Base-by-base conservation (phyloP, 106 monocot species). In the Platanthera zijinensis region DNA sequence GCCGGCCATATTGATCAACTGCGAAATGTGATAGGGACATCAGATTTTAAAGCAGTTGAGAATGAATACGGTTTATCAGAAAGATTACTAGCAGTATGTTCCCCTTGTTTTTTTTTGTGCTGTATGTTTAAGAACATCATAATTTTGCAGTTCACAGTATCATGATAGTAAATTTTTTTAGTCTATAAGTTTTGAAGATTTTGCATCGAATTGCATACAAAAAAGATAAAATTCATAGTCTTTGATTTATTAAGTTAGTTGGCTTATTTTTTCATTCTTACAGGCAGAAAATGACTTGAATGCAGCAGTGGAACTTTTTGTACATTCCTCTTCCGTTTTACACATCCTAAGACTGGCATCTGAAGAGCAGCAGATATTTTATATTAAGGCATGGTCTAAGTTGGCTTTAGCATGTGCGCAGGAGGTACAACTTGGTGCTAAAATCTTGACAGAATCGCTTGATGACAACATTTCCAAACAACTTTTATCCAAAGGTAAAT, bases 401-500 rank as follows among this genome's bases (percentile, higher is more conserved):
- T 77, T 94, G 76, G 64, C 79, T 80, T 64, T 57, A 21, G 79
- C 64, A 22, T 90, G 90, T 82, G 76, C 78, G 8, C 39, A 78
- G 82, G 94, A 94, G 74, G 80, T 94, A 82, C 53, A 90, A 49
- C 85, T 80, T 82, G 94, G 94, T 70, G 75, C 80, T 17, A 73
- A 61, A 50, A 84, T 90, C 56, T 94, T 88, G 88, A 47, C 63
- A 22, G 77, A 90, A 74, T 86, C 82, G 50, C 59, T 80, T 71
- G 48, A 46, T 32, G 82, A 72, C 51, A 83, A 87, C 80, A 45
- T 80, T 47, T 49, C 28, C 51, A 59, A 47, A 49, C 76, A 86
- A 72, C 74, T 94, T 45, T 71, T 89, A 69, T 76, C 68, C 71
- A 54, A 45, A 83, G 94, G 94, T 94, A 74, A 72, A 18, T 10